Conservation (phyloP, 2,329 filamentous ascomycete species). For the Leptographium lundbergii region DNA sequence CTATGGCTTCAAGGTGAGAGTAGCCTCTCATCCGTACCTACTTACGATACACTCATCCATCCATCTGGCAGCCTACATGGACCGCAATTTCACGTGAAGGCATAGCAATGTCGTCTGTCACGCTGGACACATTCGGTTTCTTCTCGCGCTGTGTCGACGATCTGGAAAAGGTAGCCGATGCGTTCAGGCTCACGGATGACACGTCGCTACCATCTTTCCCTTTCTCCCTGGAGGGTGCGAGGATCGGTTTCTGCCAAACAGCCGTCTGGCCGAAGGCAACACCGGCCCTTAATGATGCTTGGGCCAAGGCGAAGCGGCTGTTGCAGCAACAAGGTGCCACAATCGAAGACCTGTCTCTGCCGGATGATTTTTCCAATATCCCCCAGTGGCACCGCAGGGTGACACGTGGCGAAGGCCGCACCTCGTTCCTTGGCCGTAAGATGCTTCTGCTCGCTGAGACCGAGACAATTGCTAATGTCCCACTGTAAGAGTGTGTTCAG, state of each 20-base stretch:
- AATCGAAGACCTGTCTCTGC: conserved; percentile 43
- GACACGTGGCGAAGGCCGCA: conserved; percentile 39
- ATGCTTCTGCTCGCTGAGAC: too few species aligned
- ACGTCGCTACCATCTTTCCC: conserved; percentile 15
- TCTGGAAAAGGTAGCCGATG: conserved; percentile 39
- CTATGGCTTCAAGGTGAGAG: conserved; percentile 41
- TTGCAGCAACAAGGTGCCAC: conserved; percentile 34
- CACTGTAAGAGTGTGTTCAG: not conserved
- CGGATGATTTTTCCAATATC: conserved; percentile 32
- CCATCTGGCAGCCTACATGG: conserved; percentile 38
- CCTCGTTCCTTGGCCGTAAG: conserved; percentile 33
- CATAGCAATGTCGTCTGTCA: conserved; percentile 43
- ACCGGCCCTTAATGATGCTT: conserved; percentile 28
- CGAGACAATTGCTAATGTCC: too few species aligned
- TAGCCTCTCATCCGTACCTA: too few species aligned
- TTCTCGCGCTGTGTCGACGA: conserved; percentile 46
- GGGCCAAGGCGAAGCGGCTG: conserved; percentile 26
- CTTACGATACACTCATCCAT: too few species aligned
- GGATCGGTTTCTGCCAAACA: conserved; percentile 42
- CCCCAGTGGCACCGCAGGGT: conserved; percentile 36
- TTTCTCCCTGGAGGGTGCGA: conserved; percentile 29
- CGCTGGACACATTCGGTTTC: conserved; percentile 49
- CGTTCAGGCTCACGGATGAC: conserved; percentile 43
- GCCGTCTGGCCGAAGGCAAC: conserved; percentile 36
- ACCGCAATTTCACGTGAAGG: conserved; percentile 50